These are phyloP conservation scores for Xylaria intraflava DNA, from an alignment of 495 filamentous ascomycete species.

Conservation along the genomic window DNA sequence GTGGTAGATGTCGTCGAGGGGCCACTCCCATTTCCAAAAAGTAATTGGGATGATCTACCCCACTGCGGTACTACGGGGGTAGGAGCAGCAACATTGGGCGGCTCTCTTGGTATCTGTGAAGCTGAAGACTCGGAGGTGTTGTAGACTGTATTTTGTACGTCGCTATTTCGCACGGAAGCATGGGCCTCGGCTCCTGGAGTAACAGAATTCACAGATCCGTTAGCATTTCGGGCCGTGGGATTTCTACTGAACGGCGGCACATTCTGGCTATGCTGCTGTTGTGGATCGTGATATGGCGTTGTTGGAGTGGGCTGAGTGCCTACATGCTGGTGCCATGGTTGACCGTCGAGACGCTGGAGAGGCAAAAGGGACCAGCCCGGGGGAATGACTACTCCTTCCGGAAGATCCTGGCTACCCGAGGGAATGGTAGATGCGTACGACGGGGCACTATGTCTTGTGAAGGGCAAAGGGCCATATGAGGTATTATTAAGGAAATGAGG, in stretches of 20 bases:
- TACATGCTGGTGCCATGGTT: constrained; percentile 13
- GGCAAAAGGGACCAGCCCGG: constrained; percentile 71
- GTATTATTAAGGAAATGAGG: constrained; percentile 15
- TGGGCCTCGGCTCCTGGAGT: neutral
- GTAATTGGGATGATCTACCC: constrained; percentile 35
- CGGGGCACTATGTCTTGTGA: constrained; percentile 38
- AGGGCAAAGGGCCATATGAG: constrained; percentile 23
- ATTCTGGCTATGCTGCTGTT: neutral
- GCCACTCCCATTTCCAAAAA: constrained; percentile 16
- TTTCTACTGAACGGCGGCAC: neutral
- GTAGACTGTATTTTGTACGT: neutral
- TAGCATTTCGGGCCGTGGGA: neutral
- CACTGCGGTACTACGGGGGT: constrained; percentile 39
- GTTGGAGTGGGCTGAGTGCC: constrained; percentile 15
- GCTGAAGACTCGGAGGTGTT: neutral
- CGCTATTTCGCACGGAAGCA: neutral
- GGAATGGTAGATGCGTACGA: constrained; percentile 44
- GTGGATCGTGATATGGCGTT: constrained; percentile 5
- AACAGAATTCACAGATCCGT: neutral
- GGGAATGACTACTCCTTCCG: constrained; percentile 65
- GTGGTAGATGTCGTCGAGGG: constrained; percentile 11
- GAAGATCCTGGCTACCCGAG: constrained; percentile 61
- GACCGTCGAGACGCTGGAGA: constrained; percentile 51
- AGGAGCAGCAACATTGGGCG: constrained; percentile 31
- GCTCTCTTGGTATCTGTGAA: constrained; percentile 14